Evolutionary conservation across 208 protist genomes (phyloP).

Genomic region (Acanthamoeba lenticulata): DNA sequence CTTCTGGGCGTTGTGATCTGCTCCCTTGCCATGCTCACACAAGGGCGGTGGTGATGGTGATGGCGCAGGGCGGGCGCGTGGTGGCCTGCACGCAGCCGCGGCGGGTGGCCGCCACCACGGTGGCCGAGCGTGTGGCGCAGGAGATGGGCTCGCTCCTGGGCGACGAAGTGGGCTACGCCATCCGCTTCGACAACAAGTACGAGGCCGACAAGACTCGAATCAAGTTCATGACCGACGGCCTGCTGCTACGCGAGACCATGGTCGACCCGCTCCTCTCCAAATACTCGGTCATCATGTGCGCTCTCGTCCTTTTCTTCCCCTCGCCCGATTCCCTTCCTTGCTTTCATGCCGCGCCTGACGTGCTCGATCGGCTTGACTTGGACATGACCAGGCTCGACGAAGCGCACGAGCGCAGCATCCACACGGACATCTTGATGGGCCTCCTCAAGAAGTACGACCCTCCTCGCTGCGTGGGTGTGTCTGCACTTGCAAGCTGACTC

Average conservation of each 20-base stretch:
- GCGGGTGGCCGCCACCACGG: constrained; percentile 87
- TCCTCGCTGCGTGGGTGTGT: background rate
- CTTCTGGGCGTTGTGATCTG: no score
- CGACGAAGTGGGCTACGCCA: constrained; percentile 76
- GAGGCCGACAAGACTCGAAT: constrained; percentile 78
- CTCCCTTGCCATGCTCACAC: no score
- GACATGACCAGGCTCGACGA: constrained; percentile 92
- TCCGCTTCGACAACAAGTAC: constrained; percentile 71
- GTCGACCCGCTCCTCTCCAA: constrained; percentile 84
- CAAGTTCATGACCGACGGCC: constrained; percentile 91
- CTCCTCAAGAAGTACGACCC: constrained; percentile 89
- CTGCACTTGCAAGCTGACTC: background rate
- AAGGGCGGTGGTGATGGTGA: background rate
- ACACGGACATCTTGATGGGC: constrained; percentile 91
- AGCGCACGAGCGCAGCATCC: constrained; percentile 97
- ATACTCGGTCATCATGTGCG: constrained; percentile 82
- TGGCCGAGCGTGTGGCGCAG: constrained; percentile 87
- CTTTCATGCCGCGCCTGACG: background rate
- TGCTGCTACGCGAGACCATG: constrained; percentile 90
- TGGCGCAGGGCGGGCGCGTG: constrained; percentile 3
- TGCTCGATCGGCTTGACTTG: no score
- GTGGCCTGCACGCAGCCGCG: constrained; percentile 91
- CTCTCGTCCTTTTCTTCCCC: background rate
- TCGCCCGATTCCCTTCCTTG: background rate
- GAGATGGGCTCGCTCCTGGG: constrained; percentile 77